Evolutionary conservation across 225 moss, liverwort and hornwort genomes (phyloP).

Genomic region (Rhytidiadelphus loreus): DNA sequence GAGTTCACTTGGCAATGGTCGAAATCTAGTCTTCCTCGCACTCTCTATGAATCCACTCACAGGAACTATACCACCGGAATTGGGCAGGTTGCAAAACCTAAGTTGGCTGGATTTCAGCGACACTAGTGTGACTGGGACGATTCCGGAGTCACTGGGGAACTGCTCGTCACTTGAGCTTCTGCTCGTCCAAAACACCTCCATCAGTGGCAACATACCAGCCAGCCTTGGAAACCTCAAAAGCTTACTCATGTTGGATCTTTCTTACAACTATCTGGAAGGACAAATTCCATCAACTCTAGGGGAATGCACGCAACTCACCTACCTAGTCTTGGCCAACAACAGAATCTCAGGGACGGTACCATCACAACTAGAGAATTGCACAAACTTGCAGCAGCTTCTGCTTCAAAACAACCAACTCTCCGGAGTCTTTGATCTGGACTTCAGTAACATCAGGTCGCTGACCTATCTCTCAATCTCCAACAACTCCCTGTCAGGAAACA

Average conservation of each 20-base stretch:
- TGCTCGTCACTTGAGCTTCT: not conserved
- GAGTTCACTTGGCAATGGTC: not conserved
- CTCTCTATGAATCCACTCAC: not conserved
- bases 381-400: not conserved
- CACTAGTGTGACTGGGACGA: not conserved
- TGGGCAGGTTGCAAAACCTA: not conserved
- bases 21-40: not conserved
- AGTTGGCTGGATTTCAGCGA: not conserved
- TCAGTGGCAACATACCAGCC: not conserved
- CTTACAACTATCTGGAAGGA: not conserved
- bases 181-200: not conserved
- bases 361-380: not conserved
- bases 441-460: not conserved
- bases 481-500: slow-evolving; percentile 2
- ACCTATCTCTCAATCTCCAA: not conserved
- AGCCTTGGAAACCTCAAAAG: not conserved
- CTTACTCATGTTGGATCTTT: not conserved
- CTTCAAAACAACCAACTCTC: slow-evolving; percentile 6
- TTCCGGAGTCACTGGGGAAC: slow-evolving; percentile 4
- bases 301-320: not conserved
- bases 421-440: not conserved
- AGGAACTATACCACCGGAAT: not conserved
- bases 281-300: not conserved
- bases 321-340: slow-evolving; percentile 4
- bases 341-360: not conserved